Conservation (phyloP, 768 basidiomycete species). For the Suillus spraguei region DNA sequence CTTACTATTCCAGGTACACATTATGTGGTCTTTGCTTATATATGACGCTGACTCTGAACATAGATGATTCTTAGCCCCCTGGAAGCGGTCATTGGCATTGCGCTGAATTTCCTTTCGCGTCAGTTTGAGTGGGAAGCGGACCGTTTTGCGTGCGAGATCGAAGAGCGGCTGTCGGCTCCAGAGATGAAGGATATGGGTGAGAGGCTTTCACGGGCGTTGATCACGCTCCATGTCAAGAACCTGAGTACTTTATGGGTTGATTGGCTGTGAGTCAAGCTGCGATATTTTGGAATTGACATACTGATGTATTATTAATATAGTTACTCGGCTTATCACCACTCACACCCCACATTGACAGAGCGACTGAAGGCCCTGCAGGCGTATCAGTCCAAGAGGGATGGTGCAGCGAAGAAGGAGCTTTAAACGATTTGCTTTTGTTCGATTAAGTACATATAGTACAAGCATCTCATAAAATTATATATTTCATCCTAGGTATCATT, state of each 20-base stretch:
- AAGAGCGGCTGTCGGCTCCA: constrained; percentile 43
- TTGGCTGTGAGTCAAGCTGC: constrained; percentile 63
- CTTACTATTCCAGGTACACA: constrained; percentile 73
- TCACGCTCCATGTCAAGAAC: constrained; percentile 90
- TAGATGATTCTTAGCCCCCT: constrained; percentile 83
- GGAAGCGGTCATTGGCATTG: constrained; percentile 70
- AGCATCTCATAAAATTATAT: neutral
- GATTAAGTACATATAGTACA: neutral
- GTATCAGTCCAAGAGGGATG: constrained; percentile 48
- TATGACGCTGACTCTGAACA: neutral
- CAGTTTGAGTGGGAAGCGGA: constrained; percentile 95
- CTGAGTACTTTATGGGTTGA: constrained; percentile 93
- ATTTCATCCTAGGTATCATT: neutral
- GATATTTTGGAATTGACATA: neutral
- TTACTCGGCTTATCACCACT: constrained; percentile 95
- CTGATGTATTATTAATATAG: constrained; percentile 36
- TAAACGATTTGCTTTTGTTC: constrained; percentile 13
- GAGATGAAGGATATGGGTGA: constrained; percentile 87
- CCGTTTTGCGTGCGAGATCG: constrained; percentile 77
- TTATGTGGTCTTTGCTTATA: neutral
- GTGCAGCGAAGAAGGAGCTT: constrained; percentile 30
- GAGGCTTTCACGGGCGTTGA: constrained; percentile 78
- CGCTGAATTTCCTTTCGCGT: constrained; percentile 81
- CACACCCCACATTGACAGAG: constrained; percentile 93
- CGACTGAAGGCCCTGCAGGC: constrained; percentile 79